These are phyloP conservation scores for Picea glauca DNA, from an alignment of 75 land plant species.

Conservation along the genomic window DNA sequence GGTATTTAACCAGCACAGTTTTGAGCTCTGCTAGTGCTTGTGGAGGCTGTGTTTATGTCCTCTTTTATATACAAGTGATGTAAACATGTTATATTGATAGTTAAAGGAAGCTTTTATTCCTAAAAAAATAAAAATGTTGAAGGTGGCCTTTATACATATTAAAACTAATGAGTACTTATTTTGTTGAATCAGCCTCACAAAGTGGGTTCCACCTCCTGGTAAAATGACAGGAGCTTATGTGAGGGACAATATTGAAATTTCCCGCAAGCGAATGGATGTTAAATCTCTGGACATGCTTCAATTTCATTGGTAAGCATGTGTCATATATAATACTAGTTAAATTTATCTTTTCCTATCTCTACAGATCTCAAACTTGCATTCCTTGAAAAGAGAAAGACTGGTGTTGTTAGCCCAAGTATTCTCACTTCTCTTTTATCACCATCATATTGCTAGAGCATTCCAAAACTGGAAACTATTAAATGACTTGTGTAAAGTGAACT, in stretches of 20 bases:
- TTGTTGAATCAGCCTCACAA: conserved; percentile 70
- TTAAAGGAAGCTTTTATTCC: too few relatives aligned
- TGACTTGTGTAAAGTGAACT: neutral
- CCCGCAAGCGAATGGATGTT: conserved; percentile 97
- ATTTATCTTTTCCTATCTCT: neutral
- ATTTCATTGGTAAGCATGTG: conserved; percentile 82
- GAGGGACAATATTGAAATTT: conserved; percentile 64
- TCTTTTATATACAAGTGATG: too few relatives aligned
- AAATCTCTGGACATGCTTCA: conserved; percentile 93
- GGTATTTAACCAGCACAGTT: too few relatives aligned
- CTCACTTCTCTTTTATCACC: neutral
- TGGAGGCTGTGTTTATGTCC: too few relatives aligned
- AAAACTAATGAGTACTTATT: neutral
- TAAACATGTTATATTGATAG: too few relatives aligned
- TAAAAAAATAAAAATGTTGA: too few relatives aligned
- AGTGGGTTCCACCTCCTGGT: conserved; percentile 99
- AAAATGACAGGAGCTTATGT: conserved; percentile 93
- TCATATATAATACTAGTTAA: neutral
- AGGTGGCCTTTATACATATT: too few relatives aligned
- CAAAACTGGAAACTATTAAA: neutral
- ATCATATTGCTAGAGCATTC: neutral
- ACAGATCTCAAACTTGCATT: neutral
- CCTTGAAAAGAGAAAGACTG: neutral
- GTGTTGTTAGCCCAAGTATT: neutral
- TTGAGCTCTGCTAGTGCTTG: too few relatives aligned